These are phyloP conservation scores for Chytridium lagenaria DNA, from an alignment of 371 early-diverging fungal species.

Conservation along the genomic window DNA sequence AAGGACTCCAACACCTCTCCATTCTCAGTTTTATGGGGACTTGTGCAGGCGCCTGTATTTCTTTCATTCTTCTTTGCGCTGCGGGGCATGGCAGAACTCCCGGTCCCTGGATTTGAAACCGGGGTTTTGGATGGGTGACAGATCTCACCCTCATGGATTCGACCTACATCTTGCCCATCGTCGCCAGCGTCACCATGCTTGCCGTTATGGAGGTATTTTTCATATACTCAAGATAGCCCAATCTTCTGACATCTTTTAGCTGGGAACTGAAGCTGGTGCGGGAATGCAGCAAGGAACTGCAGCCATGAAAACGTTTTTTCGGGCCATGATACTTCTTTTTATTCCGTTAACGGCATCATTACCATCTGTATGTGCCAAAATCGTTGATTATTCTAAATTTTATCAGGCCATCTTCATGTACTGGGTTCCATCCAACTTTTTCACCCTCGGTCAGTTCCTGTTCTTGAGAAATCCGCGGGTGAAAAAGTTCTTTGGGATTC, in stretches of 20 bases:
- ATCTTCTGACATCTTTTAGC: constrained; percentile 17
- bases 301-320: constrained; percentile 72
- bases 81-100: constrained; percentile 78
- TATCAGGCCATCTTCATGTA: constrained; percentile 80
- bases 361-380: constrained; percentile 67
- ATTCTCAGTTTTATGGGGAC: constrained; percentile 47
- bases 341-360: constrained; percentile 74
- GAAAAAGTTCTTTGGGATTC: neutral
- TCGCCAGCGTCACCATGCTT: constrained; percentile 76
- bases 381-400: constrained; percentile 19
- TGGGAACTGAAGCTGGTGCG: constrained; percentile 29
- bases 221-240: neutral
- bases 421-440: constrained; percentile 80
- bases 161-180: constrained; percentile 77
- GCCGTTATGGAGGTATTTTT: constrained; percentile 78
- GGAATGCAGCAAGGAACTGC: constrained; percentile 21
- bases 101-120: constrained; percentile 79
- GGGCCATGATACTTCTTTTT: constrained; percentile 66
- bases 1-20: constrained; percentile 63
- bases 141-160: constrained; percentile 85
- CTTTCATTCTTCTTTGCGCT: constrained; percentile 89
- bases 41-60: constrained; percentile 86
- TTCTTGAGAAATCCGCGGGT: constrained; percentile 66
- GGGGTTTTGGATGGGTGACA: constrained; percentile 87
- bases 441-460: constrained; percentile 74